These are phyloP conservation scores for Neurospora sp. DNA, from an alignment of 495 filamentous ascomycete genomes.

Conservation along the genomic window DNA sequence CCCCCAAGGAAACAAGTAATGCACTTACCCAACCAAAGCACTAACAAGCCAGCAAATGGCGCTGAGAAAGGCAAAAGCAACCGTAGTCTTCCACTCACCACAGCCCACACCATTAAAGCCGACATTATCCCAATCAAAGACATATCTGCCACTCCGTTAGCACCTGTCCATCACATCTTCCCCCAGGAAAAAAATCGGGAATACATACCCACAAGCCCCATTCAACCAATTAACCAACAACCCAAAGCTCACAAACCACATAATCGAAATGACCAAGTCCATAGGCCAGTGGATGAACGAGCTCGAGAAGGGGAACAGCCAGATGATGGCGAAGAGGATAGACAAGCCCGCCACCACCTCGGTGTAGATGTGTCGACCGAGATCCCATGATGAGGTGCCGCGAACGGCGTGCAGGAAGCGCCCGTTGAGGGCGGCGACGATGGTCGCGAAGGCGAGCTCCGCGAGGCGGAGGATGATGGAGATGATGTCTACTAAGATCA, in stretches of 20 bases:
- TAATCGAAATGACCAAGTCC: slow-evolving; percentile 48
- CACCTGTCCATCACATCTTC: no score
- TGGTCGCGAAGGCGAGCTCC: slow-evolving; percentile 36
- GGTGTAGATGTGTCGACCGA: slow-evolving; percentile 38
- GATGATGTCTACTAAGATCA: slow-evolving; percentile 29
- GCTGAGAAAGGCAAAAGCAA: slow-evolving; percentile 59
- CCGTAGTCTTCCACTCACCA: slow-evolving; percentile 52
- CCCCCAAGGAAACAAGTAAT: neutral
- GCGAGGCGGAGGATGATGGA: slow-evolving; percentile 36
- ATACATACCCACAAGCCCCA: slow-evolving; percentile 53
- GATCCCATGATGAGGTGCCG: slow-evolving; percentile 23
- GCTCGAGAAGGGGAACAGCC: slow-evolving; percentile 37
- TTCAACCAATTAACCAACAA: slow-evolving; percentile 44
- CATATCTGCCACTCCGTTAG: slow-evolving; percentile 40
- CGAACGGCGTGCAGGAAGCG: slow-evolving; percentile 28
- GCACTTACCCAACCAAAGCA: slow-evolving; percentile 34
- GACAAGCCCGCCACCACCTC: slow-evolving; percentile 37
- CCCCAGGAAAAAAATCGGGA: no score
- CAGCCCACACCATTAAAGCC: slow-evolving; percentile 69
- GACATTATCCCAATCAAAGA: slow-evolving; percentile 88
- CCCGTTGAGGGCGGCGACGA: slow-evolving; percentile 38
- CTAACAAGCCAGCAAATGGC: slow-evolving; percentile 57
- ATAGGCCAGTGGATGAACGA: slow-evolving; percentile 38
- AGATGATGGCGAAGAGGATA: slow-evolving; percentile 36
- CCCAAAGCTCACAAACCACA: slow-evolving; percentile 57